Conservation (phyloP, 2,329 filamentous ascomycete species). For the Calycina marina region DNA sequence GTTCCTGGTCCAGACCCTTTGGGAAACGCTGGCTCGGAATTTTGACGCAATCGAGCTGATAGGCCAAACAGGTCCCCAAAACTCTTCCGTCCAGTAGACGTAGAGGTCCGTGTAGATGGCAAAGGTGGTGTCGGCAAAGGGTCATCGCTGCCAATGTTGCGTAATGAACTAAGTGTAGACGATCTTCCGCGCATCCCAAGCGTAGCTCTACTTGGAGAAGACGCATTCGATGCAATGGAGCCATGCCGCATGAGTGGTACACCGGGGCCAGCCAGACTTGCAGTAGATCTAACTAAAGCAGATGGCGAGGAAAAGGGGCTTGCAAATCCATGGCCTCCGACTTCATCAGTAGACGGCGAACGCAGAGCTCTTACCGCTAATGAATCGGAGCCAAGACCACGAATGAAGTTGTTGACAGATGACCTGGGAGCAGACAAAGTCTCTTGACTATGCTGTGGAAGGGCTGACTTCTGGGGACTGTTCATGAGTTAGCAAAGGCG, state of each 20-base stretch:
- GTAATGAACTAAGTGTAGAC: slow-evolving; percentile 75
- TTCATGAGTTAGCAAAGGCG: not conserved
- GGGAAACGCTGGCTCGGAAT: slow-evolving; percentile 54
- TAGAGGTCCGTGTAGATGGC: slow-evolving; percentile 49
- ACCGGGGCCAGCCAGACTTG: slow-evolving; percentile 24
- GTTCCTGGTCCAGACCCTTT: slow-evolving; percentile 57
- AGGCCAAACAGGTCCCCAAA: slow-evolving; percentile 80
- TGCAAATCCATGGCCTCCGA: slow-evolving; percentile 9
- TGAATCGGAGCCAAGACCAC: slow-evolving; percentile 19
- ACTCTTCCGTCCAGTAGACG: slow-evolving; percentile 82
- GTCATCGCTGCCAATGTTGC: slow-evolving; percentile 56
- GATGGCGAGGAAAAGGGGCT: slow-evolving; percentile 20
- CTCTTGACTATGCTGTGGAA: slow-evolving; percentile 18
- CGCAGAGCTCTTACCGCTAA: slow-evolving; percentile 27
- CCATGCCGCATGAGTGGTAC: slow-evolving; percentile 39
- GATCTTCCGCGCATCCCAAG: slow-evolving; percentile 60
- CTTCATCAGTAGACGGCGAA: slow-evolving; percentile 16
- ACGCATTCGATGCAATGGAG: slow-evolving; percentile 51
- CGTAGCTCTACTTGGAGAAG: slow-evolving; percentile 47
- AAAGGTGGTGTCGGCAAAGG: slow-evolving; percentile 50
- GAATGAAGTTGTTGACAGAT: slow-evolving; percentile 30
- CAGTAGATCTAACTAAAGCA: slow-evolving; percentile 12
- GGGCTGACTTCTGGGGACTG: slow-evolving; percentile 53
- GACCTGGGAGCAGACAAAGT: slow-evolving; percentile 26
- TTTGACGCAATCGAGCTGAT: slow-evolving; percentile 61